A percentile compares a stretch with the other conserved stretches of the same genome.
Conservation (phyloP, 2,329 filamentous ascomycete species). For the Neonectria magnoliae region DNA sequence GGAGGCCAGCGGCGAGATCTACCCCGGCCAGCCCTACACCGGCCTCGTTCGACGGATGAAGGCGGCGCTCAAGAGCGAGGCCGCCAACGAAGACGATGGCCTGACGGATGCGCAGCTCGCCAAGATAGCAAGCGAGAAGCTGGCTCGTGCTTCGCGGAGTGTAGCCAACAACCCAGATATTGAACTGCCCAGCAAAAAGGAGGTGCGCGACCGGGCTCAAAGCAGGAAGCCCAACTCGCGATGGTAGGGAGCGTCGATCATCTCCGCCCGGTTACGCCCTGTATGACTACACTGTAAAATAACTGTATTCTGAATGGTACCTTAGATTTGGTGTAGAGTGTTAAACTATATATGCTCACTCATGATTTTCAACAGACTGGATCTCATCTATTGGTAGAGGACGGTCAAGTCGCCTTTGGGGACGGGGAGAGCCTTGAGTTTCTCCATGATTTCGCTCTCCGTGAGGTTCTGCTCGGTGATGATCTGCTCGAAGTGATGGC, state of each 20-base stretch:
- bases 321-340: constrained; percentile 41
- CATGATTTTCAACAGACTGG: background rate
- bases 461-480: constrained; percentile 78
- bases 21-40: constrained; percentile 63
- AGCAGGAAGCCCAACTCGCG: constrained; percentile 22
- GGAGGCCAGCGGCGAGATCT: constrained; percentile 57
- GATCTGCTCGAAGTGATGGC: constrained; percentile 83
- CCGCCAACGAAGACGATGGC: constrained; percentile 44
- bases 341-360: constrained; percentile 22
- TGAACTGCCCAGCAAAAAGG: constrained; percentile 51
- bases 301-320: constrained; percentile 44
- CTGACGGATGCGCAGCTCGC: constrained; percentile 44
- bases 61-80: constrained; percentile 49
- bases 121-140: constrained; percentile 33
- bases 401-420: constrained; percentile 64
- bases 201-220: constrained; percentile 43
- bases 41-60: constrained; percentile 59
- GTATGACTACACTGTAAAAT: constrained; percentile 42
- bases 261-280: constrained; percentile 20
- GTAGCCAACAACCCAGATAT: constrained; percentile 55
- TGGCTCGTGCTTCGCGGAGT: constrained; percentile 34
- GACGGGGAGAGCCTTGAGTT: constrained; percentile 67
- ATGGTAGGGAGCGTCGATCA: constrained; percentile 3
- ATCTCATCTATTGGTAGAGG: constrained; percentile 57
- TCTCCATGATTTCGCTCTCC: constrained; percentile 76